Base-by-base conservation (phyloP, 108 stramenopile genomes). In the Pelagomonas calceolata region DNA sequence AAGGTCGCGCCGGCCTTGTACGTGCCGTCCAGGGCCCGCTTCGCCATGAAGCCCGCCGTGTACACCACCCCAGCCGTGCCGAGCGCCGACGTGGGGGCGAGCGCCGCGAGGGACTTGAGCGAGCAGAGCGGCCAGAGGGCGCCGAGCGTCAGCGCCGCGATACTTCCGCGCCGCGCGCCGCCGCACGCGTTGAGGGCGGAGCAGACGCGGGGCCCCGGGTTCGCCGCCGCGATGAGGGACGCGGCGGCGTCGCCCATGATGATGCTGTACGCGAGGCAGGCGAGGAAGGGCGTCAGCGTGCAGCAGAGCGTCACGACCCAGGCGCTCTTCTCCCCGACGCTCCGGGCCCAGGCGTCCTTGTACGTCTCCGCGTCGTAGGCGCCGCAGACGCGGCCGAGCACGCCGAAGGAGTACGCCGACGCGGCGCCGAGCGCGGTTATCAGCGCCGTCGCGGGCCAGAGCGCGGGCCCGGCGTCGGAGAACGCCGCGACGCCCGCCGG, bases 321-420 rank as follows among this genome's bases (percentile, higher is more conserved):
- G 0, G 91, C 82, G 17, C 83, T 68, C 30, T 75, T 78, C 32
- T 69, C 36, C 14, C 87, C 85, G 33, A 91, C 79, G 60, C 83
- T 76, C 43, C 87, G 73, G 65, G 88, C 83, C 95, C 95, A 96
- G 32, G 92, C 80, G 70, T 96, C 88, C 30, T 88, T 87, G 45
- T 94, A 76, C 34, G 85, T 76, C 63, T 70, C 70, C 31, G 32
- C 66, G 15, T 78, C 66, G 34, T 71, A 74, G 18, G 70, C 76
- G 67, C 77, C 69, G 34, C 81, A 71, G 17, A 93, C 63, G 16
- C 87, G 81, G 30, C 90, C 90, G 44, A 90, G 81, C 30, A 90
- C 75, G 65, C 77, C 65, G 75, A 96, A 96, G 18, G 91, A 88
- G 82, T 96, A 94, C 30, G 92, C 93, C 39, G 84, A 84, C 4